phyloP scores from a whole-genome alignment of 371 early-diverging fungal species.

The Lichtheimia ornata region DNA sequence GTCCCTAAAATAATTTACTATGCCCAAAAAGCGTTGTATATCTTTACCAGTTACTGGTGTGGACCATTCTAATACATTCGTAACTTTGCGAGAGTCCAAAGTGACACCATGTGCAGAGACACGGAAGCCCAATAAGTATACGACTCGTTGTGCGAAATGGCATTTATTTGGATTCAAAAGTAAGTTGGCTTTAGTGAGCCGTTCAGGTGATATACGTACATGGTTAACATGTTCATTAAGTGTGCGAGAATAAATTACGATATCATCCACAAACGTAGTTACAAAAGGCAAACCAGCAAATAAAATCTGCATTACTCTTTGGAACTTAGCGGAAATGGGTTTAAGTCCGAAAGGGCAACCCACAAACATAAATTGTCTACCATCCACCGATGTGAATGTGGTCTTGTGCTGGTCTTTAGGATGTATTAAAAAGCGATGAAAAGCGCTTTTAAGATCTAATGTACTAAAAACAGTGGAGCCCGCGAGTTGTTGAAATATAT shows the following conservation, averaged over 20 bases:
- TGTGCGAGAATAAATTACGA: neutral
- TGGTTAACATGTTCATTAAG: neutral
- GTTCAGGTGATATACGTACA: neutral
- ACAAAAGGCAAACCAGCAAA: neutral
- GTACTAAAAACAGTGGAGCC: conserved; percentile 20
- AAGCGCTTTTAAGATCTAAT: conserved; percentile 28
- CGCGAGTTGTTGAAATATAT: conserved; percentile 16
- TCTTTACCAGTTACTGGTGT: neutral
- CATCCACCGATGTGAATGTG: neutral
- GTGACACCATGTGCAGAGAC: conserved; percentile 17
- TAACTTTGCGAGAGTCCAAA: conserved; percentile 24
- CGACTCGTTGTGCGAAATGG: conserved; percentile 16
- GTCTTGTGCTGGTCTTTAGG: conserved; percentile 14
- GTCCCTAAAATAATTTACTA: too few species aligned
- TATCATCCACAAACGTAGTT: neutral
- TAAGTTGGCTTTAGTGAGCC: conserved; percentile 19
- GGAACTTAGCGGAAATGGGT: conserved; percentile 24
- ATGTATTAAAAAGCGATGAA: conserved; percentile 25
- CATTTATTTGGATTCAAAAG: conserved; percentile 26
- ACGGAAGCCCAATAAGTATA: conserved; percentile 24
- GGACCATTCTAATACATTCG: conserved; percentile 14
- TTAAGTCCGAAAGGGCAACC: conserved; percentile 30
- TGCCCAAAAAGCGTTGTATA: neutral
- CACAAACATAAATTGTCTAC: conserved; percentile 27
- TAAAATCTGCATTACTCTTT: conserved; percentile 16